These are phyloP conservation scores for Phytopythium helicoides DNA, from an alignment of 352 stramenopile genomes.

Conservation along the genomic window DNA sequence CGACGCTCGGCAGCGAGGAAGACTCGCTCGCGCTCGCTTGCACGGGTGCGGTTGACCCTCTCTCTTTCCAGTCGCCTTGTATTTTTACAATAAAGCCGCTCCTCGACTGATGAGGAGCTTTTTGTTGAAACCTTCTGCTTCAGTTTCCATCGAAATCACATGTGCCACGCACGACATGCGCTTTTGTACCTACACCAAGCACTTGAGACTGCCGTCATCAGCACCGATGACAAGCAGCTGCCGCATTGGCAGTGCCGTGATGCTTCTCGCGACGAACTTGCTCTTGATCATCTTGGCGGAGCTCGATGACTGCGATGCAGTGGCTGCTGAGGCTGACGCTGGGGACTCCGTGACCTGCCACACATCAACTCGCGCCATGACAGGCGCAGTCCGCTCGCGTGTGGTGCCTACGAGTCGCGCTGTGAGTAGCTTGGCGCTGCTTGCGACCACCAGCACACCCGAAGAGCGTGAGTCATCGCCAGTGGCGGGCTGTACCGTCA, in stretches of 20 bases:
- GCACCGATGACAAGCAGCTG: conserved; percentile 59
- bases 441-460: conserved; percentile 44
- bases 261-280: conserved; percentile 32
- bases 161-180: not conserved
- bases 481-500: conserved; percentile 46
- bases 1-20: conserved; percentile 6
- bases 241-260: conserved; percentile 53
- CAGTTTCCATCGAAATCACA: too few species aligned
- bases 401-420: conserved; percentile 28
- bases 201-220: conserved; percentile 65
- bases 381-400: conserved; percentile 8
- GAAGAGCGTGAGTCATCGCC: conserved; percentile 16
- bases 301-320: not conserved
- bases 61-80: conserved; percentile 14
- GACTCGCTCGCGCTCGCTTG: not conserved
- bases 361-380: conserved; percentile 32
- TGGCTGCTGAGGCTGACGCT: conserved; percentile 19
- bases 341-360: conserved; percentile 48
- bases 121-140: too few species aligned
- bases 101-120: too few species aligned
- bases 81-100: conserved; percentile 18
- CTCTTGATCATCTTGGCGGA: conserved; percentile 41
- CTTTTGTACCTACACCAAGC: conserved; percentile 11
- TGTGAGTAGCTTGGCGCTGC: conserved; percentile 35
- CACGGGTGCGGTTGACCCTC: not conserved